Evolutionary conservation across 441 rosid genomes (phyloP).

Genomic region (Adansonia grandidieri): DNA sequence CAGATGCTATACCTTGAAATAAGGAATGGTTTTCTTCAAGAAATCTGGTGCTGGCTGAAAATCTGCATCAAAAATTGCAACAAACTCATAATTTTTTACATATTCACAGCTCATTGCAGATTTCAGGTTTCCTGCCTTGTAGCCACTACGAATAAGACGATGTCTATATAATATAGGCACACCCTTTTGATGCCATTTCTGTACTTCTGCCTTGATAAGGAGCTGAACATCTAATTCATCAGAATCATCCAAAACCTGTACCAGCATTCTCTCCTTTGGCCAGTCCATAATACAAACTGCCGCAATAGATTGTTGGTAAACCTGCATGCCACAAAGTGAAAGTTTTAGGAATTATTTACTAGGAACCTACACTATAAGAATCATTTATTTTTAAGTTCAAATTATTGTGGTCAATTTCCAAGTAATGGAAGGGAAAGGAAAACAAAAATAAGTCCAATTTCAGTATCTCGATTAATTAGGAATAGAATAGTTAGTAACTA

Average conservation of each 20-base stretch:
- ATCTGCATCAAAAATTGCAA: conserved; percentile 92
- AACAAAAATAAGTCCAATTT: background rate
- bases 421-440: background rate
- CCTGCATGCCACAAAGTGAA: conserved; percentile 45
- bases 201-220: conserved; percentile 86
- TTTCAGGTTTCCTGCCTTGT: conserved; percentile 94
- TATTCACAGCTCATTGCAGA: conserved; percentile 92
- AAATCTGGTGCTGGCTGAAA: conserved; percentile 90
- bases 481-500: too few relatives aligned
- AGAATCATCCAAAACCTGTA: conserved; percentile 90
- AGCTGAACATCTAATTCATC: conserved; percentile 76
- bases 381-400: background rate
- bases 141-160: conserved; percentile 89
- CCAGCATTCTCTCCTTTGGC: conserved; percentile 92
- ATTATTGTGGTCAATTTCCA: background rate
- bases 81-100: conserved; percentile 82
- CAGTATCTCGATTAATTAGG: background rate
- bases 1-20: conserved; percentile 62
- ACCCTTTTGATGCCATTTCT: conserved; percentile 94
- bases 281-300: conserved; percentile 85
- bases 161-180: conserved; percentile 78
- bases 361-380: background rate
- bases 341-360: background rate
- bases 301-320: conserved; percentile 85
- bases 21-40: conserved; percentile 82